A percentile compares a stretch with the other conserved stretches of the same genome.
Evolutionary conservation across 192 early-diverging fungal genomes (phyloP).

Genomic region (Coemansia sp.): DNA sequence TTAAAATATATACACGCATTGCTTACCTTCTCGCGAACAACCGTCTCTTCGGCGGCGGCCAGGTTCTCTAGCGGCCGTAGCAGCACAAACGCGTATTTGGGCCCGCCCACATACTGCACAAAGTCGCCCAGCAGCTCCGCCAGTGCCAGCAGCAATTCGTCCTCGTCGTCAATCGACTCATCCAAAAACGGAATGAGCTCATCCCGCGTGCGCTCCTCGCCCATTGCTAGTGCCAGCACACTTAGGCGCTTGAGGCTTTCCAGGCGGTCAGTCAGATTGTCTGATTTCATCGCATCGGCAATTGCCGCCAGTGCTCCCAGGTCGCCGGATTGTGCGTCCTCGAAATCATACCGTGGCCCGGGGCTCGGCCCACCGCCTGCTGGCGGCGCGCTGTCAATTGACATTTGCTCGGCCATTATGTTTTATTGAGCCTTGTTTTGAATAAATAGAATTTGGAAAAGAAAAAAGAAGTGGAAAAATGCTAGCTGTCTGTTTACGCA

Average conservation of each 20-base stretch:
- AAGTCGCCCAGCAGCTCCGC: slow-evolving; percentile 94
- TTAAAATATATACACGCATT: no score
- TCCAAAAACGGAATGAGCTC: slow-evolving; percentile 98
- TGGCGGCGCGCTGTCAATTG: slow-evolving; percentile 47
- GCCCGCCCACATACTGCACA: slow-evolving; percentile 89
- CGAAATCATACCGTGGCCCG: slow-evolving; percentile 45
- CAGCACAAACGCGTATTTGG: slow-evolving; percentile 80
- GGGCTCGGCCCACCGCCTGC: slow-evolving; percentile 7
- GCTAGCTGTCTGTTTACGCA: background rate
- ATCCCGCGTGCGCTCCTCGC: slow-evolving; percentile 88
- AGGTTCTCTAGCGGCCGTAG: slow-evolving; percentile 93
- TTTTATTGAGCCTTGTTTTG: background rate
- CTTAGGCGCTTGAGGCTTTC: slow-evolving; percentile 55
- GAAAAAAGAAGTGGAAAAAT: background rate
- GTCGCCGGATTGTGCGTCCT: slow-evolving; percentile 51
- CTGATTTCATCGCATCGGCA: slow-evolving; percentile 56
- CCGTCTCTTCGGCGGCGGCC: slow-evolving; percentile 95
- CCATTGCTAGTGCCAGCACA: slow-evolving; percentile 79
- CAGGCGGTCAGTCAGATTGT: slow-evolving; percentile 53
- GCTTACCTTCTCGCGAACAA: slow-evolving; percentile 94
- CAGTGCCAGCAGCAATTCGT: slow-evolving; percentile 90
- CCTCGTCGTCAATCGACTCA: slow-evolving; percentile 99
- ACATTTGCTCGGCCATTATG: slow-evolving; percentile 54
- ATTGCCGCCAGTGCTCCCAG: slow-evolving; percentile 50
- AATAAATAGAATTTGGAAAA: background rate